Conservation (phyloP, 306 rosid genomes). For the Castanopsis chinensis region DNA sequence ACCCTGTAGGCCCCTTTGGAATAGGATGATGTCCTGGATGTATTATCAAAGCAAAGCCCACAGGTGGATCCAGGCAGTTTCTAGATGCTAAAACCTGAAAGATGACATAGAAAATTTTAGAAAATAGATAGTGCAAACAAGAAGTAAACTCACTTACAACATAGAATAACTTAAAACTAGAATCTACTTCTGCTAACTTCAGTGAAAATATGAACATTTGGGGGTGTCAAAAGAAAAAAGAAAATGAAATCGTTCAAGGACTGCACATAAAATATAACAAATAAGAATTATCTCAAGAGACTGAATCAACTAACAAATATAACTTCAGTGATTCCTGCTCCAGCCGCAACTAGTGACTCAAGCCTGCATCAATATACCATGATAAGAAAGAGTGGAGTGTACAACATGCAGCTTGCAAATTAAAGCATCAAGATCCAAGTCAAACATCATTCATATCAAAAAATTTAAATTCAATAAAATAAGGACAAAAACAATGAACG, state of each 20-base stretch:
- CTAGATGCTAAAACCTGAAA: constrained; percentile 73
- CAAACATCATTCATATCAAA: neutral
- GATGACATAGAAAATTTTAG: neutral
- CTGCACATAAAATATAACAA: constrained; percentile 10
- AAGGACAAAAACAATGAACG: neutral
- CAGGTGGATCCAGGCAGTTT: constrained; percentile 52
- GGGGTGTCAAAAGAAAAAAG: neutral
- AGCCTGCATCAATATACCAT: constrained; percentile 67
- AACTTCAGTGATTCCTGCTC: constrained; percentile 70
- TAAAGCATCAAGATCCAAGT: neutral
- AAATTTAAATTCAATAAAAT: neutral
- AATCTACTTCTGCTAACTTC: neutral
- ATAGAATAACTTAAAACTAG: constrained; percentile 9
- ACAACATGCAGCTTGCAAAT: neutral
- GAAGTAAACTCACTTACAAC: constrained; percentile 4
- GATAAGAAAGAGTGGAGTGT: constrained; percentile 24
- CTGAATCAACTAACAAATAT: constrained; percentile 55
- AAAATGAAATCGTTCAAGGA: neutral
- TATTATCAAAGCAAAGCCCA: constrained; percentile 90
- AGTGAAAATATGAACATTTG: neutral
- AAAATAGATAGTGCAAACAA: neutral
- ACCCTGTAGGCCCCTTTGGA: constrained; percentile 94
- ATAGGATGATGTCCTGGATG: constrained; percentile 99
- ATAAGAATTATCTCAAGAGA: constrained; percentile 36
- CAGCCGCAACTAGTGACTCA: constrained; percentile 82